Conservation (phyloP, 2,329 filamentous ascomycete genomes). For the Podosphaera aphanis region DNA sequence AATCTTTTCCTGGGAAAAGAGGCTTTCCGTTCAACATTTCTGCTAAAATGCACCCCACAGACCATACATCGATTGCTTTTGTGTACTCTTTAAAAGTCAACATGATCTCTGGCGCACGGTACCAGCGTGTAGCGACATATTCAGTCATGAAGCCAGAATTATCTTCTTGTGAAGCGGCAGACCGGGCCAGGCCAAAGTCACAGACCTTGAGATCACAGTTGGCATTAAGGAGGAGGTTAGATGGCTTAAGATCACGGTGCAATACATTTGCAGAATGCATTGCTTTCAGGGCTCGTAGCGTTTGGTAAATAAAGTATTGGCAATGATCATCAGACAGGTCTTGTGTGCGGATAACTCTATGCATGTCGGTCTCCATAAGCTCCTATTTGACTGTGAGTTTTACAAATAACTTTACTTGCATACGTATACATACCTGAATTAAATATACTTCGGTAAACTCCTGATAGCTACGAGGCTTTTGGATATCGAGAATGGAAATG, state of each 20-base stretch:
- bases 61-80: conserved; percentile 98
- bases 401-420: neutral
- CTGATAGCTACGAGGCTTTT: conserved; percentile 91
- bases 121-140: conserved; percentile 98
- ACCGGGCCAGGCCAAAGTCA: conserved; percentile 89
- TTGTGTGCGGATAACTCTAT: conserved; percentile 93
- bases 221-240: conserved; percentile 86
- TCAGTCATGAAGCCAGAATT: conserved; percentile 99
- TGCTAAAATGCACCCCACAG: conserved; percentile 88
- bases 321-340: conserved; percentile 97
- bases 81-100: conserved; percentile 99
- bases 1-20: conserved; percentile 94
- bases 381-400: conserved; percentile 31
- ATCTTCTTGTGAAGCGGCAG: conserved; percentile 89
- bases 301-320: conserved; percentile 99
- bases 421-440: conserved; percentile 46
- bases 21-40: conserved; percentile 99
- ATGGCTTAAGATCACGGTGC: conserved; percentile 91
- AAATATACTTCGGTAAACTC: conserved; percentile 95
- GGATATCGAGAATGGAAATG: conserved; percentile 96
- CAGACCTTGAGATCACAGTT: conserved; percentile 99
- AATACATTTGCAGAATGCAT: conserved; percentile 99
- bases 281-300: conserved; percentile 84
- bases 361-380: conserved; percentile 99
- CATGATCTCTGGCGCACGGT: conserved; percentile 98